These are phyloP conservation scores for Pseudocercospora fuligena DNA, from an alignment of 2,329 filamentous ascomycete genomes.

Conservation along the genomic window DNA sequence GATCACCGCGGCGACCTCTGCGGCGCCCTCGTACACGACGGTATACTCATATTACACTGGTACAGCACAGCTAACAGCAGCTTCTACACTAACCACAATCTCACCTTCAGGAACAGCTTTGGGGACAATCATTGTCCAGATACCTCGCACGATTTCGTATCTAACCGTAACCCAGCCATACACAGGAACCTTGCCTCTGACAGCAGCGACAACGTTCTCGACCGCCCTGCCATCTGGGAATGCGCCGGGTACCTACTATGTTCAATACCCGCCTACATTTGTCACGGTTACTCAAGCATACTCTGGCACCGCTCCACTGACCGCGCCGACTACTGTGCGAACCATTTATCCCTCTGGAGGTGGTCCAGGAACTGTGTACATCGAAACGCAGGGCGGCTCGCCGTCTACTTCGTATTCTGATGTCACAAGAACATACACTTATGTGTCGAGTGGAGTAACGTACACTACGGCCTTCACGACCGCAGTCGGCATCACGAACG, in stretches of 20 bases:
- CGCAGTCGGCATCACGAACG: not conserved
- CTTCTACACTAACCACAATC: slow-evolving; percentile 9
- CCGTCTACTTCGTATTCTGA: not conserved
- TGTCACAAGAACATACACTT: not conserved
- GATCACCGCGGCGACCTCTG: not conserved
- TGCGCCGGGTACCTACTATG: not conserved
- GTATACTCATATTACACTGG: not conserved
- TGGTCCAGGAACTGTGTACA: not conserved
- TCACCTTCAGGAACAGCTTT: slow-evolving; percentile 6
- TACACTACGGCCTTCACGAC: slow-evolving; percentile 2
- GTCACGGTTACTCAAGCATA: not conserved
- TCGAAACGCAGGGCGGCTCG: not conserved
- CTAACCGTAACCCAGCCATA: slow-evolving; percentile 84
- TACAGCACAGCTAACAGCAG: slow-evolving; percentile 5
- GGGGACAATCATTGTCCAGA: slow-evolving; percentile 10
- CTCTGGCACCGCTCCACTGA: not conserved
- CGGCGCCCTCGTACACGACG: not conserved
- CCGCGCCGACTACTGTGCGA: not conserved
- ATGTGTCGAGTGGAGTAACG: slow-evolving; percentile 4
- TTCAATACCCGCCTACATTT: not conserved
- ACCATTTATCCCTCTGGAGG: not conserved
- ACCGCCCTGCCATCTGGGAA: not conserved
- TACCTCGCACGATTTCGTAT: slow-evolving; percentile 57
- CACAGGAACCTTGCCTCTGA: slow-evolving; percentile 68
- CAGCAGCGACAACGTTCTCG: not conserved